Evolutionary conservation across 116 monocot species (phyloP), one percentile per base, ranked within the genome.

Genomic region (Zostera marina): DNA sequence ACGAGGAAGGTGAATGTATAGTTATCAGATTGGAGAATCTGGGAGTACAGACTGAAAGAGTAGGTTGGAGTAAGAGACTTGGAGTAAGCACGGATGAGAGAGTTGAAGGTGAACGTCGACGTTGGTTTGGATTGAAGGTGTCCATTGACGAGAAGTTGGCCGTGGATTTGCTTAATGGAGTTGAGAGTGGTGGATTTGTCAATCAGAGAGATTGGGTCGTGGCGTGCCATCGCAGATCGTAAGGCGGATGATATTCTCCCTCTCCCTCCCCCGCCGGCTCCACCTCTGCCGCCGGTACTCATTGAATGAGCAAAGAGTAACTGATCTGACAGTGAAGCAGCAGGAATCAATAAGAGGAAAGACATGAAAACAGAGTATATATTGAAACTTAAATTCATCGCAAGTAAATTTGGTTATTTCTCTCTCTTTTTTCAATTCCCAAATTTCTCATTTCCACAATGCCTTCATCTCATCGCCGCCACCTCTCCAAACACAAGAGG

Each of bases 1-100:
- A 87, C 69, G 10, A 93, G 65, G 79, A 93, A 87, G 44, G 76
- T 87, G 83, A 84, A 81, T 61, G 92, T 83, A 62, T 67, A 87
- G 74, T 81, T 69, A 66, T 93, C 81, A 5, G 92, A 83, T 3
- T 70, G 51, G 66, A 83, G 60, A 68, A 92, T 70, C 14, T 65
- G 70, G 77, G 59, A 52, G 74, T 72, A 92, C 47, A 68, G 66
- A 13, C 16, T 52, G 73, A 85, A 85, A 60, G 76, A 51, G 22
- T 52, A 65, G 59, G 48, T 65, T 3, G 85, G 79, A 22, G 55
- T 32, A 17, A 68, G 10, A 61, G 63, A 58, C n/a, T 68, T 68
- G 45, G 80, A 79, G 59, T 83, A 81, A n/a, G 54, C 46, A 46
- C 44, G 44, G 47, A 45, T 7, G 61, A 23, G 61, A 25, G 47